These are phyloP conservation scores for Fusarium pseudonygamai DNA, from an alignment of 2,329 filamentous ascomycete species.

Conservation along the genomic window DNA sequence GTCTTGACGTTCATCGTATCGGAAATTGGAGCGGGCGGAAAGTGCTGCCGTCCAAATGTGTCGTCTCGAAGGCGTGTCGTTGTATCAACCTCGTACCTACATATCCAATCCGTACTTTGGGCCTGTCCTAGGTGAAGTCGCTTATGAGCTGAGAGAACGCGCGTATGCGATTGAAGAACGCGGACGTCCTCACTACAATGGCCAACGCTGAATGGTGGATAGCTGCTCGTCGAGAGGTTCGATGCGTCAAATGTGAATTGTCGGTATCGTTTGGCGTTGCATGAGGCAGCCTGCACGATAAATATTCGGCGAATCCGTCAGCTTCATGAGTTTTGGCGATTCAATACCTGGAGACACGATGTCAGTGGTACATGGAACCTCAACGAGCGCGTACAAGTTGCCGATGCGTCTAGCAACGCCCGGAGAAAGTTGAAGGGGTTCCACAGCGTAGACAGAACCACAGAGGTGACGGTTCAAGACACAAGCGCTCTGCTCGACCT, in stretches of 20 bases:
- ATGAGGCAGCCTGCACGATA: background rate
- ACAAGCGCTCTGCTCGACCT: background rate
- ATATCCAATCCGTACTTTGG: background rate
- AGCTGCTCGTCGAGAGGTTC: rapidly evolving
- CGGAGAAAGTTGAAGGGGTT: too few species aligned
- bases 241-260: background rate
- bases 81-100: background rate
- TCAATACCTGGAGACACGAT: background rate
- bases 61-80: background rate
- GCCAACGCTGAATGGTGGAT: background rate
- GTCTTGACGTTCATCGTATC: background rate
- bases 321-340: background rate
- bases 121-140: background rate
- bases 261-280: background rate
- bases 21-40: background rate
- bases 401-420: background rate
- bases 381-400: background rate
- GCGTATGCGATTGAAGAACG: too few species aligned
- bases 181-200: background rate
- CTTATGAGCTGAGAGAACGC: too few species aligned
- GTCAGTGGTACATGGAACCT: background rate
- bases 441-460: background rate
- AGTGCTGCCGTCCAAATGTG: background rate
- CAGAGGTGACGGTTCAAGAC: rapidly evolving
- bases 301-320: background rate